Evolutionary conservation across 768 basidiomycete genomes (phyloP), one percentile per base, ranked within the genome.

Genomic region (Phanerochaete carnosa): DNA sequence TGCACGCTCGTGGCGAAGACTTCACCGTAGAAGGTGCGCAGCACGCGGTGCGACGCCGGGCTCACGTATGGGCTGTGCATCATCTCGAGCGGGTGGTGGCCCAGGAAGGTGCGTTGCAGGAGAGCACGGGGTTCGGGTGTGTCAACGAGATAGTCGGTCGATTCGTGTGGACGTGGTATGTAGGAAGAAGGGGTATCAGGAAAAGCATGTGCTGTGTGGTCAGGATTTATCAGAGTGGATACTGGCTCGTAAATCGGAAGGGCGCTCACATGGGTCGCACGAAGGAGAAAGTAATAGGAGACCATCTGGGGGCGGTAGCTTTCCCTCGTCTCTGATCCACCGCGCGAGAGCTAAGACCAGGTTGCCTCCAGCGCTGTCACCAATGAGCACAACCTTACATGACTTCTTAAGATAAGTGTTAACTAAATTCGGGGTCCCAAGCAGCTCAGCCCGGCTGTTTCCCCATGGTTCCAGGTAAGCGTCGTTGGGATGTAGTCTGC

Each of bases 311-410:
- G 73, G 69, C 6, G 78, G 79, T 0, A 84, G 67, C 15, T 74
- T 64, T 9, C 74, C 76, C 65, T 84, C 80, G 58, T 83, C 81
- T 29, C 82, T 72, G n/a, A 84, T 70, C 82, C 81, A 84, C 43
- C 81, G 76, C 7, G 81, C 73, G 2, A 83, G 74, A 12, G 80
- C 77, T 9, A 84, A 75, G 1, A 79, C 81, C 1, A 84, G 73
- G 61, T 83, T 83, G 6, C 83, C 82, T 13, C 83, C 83, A 0
- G 83, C 80, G 61, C 80, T 81, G 61, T 83, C 83, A n/a, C 82
- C 83, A 35, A 82, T 77, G 46, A 84, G 74, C 28, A 83, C 66
- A 49, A 82, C 75, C 60, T 79, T 72, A 68, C 64, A 57, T 22
- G 35, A 29, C 58, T 63, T 47, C 63, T n/a, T 53, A 19, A 53